Evolutionary conservation across 768 basidiomycete genomes (phyloP).

Genomic region (Gelatoporia subvermispora): DNA sequence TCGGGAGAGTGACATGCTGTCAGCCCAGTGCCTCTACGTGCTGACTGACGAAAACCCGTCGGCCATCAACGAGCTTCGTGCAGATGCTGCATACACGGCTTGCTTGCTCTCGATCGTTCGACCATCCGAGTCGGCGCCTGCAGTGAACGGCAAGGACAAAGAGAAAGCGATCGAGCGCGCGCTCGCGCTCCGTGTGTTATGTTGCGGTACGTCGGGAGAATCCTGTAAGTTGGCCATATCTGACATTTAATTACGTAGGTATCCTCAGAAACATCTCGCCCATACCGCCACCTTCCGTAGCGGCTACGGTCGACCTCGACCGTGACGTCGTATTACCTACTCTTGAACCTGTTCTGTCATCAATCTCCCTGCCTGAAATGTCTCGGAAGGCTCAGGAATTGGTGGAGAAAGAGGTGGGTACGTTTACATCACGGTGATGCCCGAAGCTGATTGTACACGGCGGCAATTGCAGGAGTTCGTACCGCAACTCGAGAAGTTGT

Average conservation of each 20-base stretch:
- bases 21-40: conserved; percentile 91
- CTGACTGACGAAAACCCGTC: conserved; percentile 88
- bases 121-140: conserved; percentile 23
- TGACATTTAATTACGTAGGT: conserved; percentile 35
- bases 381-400: conserved; percentile 48
- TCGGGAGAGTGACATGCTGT: background rate
- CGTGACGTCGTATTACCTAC: conserved; percentile 68
- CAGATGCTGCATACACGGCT: conserved; percentile 54
- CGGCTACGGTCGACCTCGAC: conserved; percentile 62
- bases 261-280: conserved; percentile 76
- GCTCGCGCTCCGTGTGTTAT: conserved; percentile 58
- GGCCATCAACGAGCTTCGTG: conserved; percentile 59
- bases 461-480: conserved; percentile 37
- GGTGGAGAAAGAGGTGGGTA: conserved; percentile 42
- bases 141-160: conserved; percentile 34
- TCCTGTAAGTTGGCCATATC: background rate
- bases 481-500: conserved; percentile 50
- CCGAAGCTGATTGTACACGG: background rate
- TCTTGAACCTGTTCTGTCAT: conserved; percentile 60
- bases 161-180: conserved; percentile 43
- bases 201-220: conserved; percentile 50
- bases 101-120: conserved; percentile 63
- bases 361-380: conserved; percentile 48
- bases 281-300: conserved; percentile 60
- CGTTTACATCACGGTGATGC: background rate